Evolutionary conservation across 2,329 filamentous ascomycete genomes (phyloP).

Genomic region (Penicillium concentricum): DNA sequence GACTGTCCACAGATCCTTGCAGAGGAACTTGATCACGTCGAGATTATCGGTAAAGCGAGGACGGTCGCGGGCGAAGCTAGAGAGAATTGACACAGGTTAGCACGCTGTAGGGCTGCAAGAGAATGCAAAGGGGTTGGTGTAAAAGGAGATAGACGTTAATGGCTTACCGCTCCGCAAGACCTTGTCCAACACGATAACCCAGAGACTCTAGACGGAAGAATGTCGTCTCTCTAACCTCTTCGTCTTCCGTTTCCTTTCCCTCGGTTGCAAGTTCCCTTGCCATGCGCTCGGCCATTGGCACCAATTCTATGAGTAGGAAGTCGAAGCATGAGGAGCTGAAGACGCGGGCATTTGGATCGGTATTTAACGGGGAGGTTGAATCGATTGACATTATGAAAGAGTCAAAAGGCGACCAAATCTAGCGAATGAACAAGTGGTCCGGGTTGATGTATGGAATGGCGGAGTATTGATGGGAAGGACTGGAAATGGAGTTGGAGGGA

Average conservation of each 20-base stretch:
- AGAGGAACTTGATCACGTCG: constrained; percentile 96
- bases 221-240: constrained; percentile 80
- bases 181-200: constrained; percentile 89
- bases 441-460: not conserved
- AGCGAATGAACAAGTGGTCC: not conserved
- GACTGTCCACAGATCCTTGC: constrained; percentile 95
- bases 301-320: constrained; percentile 92
- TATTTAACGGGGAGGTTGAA: constrained; percentile 65
- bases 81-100: not conserved
- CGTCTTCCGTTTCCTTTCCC: constrained; percentile 45
- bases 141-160: not conserved
- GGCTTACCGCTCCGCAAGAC: constrained; percentile 77
- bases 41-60: constrained; percentile 89
- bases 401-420: not conserved
- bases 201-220: constrained; percentile 79
- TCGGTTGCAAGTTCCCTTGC: constrained; percentile 62
- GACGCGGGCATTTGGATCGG: constrained; percentile 72
- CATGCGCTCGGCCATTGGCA: constrained; percentile 87
- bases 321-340: constrained; percentile 85
- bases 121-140: not conserved
- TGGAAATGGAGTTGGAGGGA: not conserved
- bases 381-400: constrained; percentile 67
- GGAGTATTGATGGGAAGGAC: not conserved
- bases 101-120: not conserved
- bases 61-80: constrained; percentile 58